These are phyloP conservation scores for Alternaria dauci DNA, from an alignment of 2,329 filamentous ascomycete species.

Conservation along the genomic window DNA sequence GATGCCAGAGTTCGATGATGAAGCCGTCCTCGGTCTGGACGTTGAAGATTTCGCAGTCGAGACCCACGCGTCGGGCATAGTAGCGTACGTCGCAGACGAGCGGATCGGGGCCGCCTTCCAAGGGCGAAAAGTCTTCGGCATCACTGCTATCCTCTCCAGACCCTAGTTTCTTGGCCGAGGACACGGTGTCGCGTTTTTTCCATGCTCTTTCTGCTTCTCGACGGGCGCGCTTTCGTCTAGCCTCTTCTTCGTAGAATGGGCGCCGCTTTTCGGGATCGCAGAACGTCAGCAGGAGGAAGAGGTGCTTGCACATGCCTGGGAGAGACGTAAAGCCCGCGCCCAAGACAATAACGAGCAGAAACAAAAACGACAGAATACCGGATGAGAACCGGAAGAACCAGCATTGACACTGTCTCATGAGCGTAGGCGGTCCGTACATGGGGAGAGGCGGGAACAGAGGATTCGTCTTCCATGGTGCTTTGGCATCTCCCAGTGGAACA, in stretches of 20 bases:
- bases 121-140: slow-evolving; percentile 71
- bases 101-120: slow-evolving; percentile 81
- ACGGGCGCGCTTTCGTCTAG: slow-evolving; percentile 64
- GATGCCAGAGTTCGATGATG: slow-evolving; percentile 86
- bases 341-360: slow-evolving; percentile 77
- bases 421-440: slow-evolving; percentile 77
- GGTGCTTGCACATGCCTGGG: slow-evolving; percentile 59
- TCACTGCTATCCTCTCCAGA: slow-evolving; percentile 50
- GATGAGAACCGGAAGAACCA: slow-evolving; percentile 71
- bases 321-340: slow-evolving; percentile 76
- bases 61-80: slow-evolving; percentile 85
- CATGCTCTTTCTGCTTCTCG: slow-evolving; percentile 69
- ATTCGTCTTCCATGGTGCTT: slow-evolving; percentile 74
- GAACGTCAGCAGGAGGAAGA: slow-evolving; percentile 65
- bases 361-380: slow-evolving; percentile 78
- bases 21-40: slow-evolving; percentile 96
- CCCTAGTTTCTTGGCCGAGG: slow-evolving; percentile 45
- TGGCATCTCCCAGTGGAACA: slow-evolving; percentile 54
- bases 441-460: slow-evolving; percentile 86
- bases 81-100: slow-evolving; percentile 82
- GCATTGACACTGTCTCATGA: slow-evolving; percentile 71
- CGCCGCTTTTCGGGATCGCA: slow-evolving; percentile 67
- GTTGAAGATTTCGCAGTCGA: slow-evolving; percentile 82
- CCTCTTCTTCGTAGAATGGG: slow-evolving; percentile 78
- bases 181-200: slow-evolving; percentile 56